Percentiles rank a stretch among this genome's conserved stretches.
These are phyloP conservation scores for Amanita pallidorosea DNA, from an alignment of 768 basidiomycete species.

Conservation along the genomic window DNA sequence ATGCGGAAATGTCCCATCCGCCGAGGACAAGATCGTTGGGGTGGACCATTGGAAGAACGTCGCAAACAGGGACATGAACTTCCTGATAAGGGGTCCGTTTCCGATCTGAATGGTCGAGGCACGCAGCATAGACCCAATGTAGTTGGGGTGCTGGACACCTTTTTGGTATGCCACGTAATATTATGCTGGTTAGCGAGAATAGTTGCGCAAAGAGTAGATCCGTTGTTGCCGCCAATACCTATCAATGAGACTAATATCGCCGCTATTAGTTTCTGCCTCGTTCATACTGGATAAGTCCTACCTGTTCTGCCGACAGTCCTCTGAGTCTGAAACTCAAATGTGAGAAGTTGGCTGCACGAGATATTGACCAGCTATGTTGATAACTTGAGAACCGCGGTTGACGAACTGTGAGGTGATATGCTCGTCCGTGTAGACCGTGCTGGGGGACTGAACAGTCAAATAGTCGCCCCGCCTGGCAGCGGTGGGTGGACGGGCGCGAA, in stretches of 20 bases:
- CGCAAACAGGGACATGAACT: slow-evolving; percentile 83
- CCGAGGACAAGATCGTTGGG: slow-evolving; percentile 96
- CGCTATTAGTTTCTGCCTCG: slow-evolving; percentile 4
- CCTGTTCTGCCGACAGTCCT: slow-evolving; percentile 85
- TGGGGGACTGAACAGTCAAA: slow-evolving; percentile 74
- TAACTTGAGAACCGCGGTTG: slow-evolving; percentile 69
- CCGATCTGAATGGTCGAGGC: slow-evolving; percentile 94
- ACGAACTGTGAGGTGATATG: slow-evolving; percentile 74
- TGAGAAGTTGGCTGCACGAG: slow-evolving; percentile 70
- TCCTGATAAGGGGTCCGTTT: slow-evolving; percentile 70
- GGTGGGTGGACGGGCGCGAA: slow-evolving; percentile 74
- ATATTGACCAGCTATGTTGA: slow-evolving; percentile 64
- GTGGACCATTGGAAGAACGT: slow-evolving; percentile 95
- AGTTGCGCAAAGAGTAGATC: slow-evolving; percentile 86
- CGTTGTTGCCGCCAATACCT: slow-evolving; percentile 96
- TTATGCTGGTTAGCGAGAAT: slow-evolving; percentile 94
- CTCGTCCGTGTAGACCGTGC: slow-evolving; percentile 72
- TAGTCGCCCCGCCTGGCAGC: slow-evolving; percentile 67
- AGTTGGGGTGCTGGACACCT: slow-evolving; percentile 90
- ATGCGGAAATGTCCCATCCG: slow-evolving; percentile 94
- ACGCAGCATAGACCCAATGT: slow-evolving; percentile 92
- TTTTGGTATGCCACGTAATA: slow-evolving; percentile 92
- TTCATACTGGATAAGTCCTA: slow-evolving; percentile 17
- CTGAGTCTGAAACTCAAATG: slow-evolving; percentile 87
- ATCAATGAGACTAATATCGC: slow-evolving; percentile 75